Evolutionary conservation across 176 grass and related monocot species (phyloP).

Genomic region (Aechmea fasciata): DNA sequence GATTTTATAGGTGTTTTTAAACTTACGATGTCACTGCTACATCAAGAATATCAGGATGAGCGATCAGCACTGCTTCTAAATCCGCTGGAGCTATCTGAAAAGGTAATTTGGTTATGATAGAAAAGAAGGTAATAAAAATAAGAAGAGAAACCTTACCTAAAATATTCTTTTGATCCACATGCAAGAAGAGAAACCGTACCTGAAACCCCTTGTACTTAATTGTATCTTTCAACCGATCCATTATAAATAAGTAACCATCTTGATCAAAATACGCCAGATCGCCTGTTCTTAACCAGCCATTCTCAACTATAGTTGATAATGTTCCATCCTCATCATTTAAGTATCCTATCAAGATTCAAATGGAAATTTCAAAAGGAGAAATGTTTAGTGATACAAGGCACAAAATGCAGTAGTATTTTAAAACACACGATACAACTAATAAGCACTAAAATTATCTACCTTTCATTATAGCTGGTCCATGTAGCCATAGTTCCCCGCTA

Average conservation of each 20-base stretch:
- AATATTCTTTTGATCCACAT: neutral
- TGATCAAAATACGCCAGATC: slow-evolving; percentile 79
- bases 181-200: slow-evolving; percentile 27
- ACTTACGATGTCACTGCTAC: slow-evolving; percentile 79
- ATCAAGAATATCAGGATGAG: slow-evolving; percentile 67
- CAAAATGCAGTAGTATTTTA: no score
- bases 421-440: neutral
- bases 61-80: slow-evolving; percentile 56
- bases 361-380: no score
- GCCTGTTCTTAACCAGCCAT: slow-evolving; percentile 70
- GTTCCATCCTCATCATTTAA: slow-evolving; percentile 41
- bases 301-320: slow-evolving; percentile 20
- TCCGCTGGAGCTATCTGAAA: slow-evolving; percentile 81
- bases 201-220: slow-evolving; percentile 99
- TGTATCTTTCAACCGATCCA: slow-evolving; percentile 77
- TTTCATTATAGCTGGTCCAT: slow-evolving; percentile 84
- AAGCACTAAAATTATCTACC: slow-evolving; percentile 23
- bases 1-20: neutral
- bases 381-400: no score
- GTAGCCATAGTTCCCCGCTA: slow-evolving; percentile 64
- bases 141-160: slow-evolving; percentile 6
- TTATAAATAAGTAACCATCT: slow-evolving; percentile 69
- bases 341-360: slow-evolving; percentile 52
- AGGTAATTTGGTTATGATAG: neutral
- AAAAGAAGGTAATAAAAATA: neutral